phyloP scores from a whole-genome alignment of 495 filamentous ascomycete species.

The Hypoxylon fragiforme region DNA sequence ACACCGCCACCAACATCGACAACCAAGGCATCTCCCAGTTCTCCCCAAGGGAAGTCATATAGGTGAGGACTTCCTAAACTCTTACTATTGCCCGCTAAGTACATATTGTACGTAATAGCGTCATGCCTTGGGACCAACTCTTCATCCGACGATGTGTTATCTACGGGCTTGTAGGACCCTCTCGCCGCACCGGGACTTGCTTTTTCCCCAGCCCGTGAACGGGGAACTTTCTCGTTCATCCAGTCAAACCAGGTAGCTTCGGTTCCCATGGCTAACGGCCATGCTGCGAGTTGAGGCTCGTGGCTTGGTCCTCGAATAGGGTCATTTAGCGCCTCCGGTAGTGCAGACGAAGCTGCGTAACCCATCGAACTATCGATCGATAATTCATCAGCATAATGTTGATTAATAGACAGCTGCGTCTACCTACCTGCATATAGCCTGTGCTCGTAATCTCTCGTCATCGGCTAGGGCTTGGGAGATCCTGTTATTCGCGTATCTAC shows the following conservation, averaged over 20 bases:
- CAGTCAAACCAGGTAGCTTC: constrained; percentile 43
- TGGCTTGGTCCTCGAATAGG: constrained; percentile 33
- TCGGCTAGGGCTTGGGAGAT: constrained; percentile 39
- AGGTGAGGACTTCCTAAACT: constrained; percentile 39
- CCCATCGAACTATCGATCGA: constrained; percentile 16
- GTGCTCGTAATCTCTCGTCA: constrained; percentile 31
- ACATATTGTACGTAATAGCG: constrained; percentile 21
- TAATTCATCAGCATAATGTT: neutral
- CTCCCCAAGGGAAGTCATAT: constrained; percentile 45
- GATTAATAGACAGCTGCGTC: constrained; percentile 17
- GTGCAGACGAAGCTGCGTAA: constrained; percentile 36
- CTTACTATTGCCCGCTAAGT: constrained; percentile 39
- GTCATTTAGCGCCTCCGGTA: constrained; percentile 41
- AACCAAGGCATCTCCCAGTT: constrained; percentile 38
- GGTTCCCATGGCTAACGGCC: constrained; percentile 38
- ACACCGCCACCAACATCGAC: constrained; percentile 51
- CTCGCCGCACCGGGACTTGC: constrained; percentile 29
- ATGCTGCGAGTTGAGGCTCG: constrained; percentile 35
- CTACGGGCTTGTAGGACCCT: constrained; percentile 14
- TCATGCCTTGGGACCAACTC: constrained; percentile 24
- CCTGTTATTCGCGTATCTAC: constrained; percentile 29
- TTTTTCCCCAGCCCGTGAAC: constrained; percentile 26
- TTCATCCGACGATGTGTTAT: constrained; percentile 15
- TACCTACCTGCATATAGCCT: constrained; percentile 35
- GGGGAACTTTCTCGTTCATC: constrained; percentile 38